phyloP scores from a whole-genome alignment of 2,329 filamentous ascomycete genomes.

The Xylariomycetidae sp. region DNA sequence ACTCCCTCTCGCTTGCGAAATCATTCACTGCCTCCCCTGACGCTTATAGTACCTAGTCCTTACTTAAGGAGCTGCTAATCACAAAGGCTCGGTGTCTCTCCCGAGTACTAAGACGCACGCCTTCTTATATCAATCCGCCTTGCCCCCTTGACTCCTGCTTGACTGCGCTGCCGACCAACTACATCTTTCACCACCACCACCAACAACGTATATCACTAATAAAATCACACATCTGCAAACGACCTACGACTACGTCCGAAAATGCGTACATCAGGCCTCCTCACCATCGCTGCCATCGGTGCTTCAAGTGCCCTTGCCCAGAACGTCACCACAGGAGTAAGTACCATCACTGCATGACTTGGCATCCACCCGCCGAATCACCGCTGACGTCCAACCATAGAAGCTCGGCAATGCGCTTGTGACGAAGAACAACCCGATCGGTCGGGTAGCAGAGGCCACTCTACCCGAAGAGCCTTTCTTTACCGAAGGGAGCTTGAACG shows the following conservation, averaged over 20 bases:
- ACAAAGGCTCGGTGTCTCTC: too few species aligned
- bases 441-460: slow-evolving; percentile 46
- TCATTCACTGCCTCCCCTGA: too few species aligned
- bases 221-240: too few species aligned
- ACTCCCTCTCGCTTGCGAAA: too few species aligned
- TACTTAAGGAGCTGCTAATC: too few species aligned
- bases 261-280: slow-evolving; percentile 22
- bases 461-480: slow-evolving; percentile 50
- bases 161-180: neutral
- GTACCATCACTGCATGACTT: too few species aligned
- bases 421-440: slow-evolving; percentile 49
- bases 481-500: slow-evolving; percentile 37
- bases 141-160: neutral
- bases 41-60: too few species aligned
- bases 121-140: neutral
- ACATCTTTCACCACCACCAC: neutral
- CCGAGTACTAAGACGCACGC: too few species aligned
- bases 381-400: slow-evolving; percentile 19
- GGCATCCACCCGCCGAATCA: neutral
- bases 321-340: slow-evolving; percentile 19
- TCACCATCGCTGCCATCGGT: slow-evolving; percentile 19
- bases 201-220: neutral
- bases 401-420: slow-evolving; percentile 43
- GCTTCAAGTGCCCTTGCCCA: slow-evolving; percentile 20
- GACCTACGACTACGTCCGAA: too few species aligned